These are phyloP conservation scores for Prunella vulgaris DNA, from an alignment of 257 asterid genomes.

Conservation along the genomic window DNA sequence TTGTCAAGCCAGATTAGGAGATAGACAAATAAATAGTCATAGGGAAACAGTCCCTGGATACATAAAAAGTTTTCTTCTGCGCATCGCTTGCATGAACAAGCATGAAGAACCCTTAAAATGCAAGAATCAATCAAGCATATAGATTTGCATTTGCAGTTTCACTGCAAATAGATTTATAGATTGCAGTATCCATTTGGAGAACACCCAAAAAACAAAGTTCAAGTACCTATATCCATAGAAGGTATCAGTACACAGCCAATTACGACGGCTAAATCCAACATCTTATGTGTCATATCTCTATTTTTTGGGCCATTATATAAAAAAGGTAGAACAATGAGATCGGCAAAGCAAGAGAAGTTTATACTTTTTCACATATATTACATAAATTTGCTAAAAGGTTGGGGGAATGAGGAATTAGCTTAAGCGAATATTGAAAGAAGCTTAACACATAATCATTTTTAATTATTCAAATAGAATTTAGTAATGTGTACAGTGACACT, in stretches of 20 bases:
- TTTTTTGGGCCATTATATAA: background rate
- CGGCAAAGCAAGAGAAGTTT: background rate
- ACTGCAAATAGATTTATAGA: background rate
- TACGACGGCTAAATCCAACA: conserved; percentile 13
- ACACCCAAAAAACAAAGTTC: background rate
- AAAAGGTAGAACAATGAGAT: background rate
- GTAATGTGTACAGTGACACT: conserved; percentile 19
- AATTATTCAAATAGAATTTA: conserved; percentile 5
- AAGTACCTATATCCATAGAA: background rate
- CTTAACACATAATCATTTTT: background rate
- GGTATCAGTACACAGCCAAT: background rate
- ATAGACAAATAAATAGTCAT: background rate
- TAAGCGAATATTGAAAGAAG: background rate
- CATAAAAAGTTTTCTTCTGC: background rate
- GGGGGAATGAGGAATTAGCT: background rate
- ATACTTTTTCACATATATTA: background rate
- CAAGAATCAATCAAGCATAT: background rate
- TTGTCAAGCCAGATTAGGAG: conserved; percentile 1
- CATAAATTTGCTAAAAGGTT: background rate
- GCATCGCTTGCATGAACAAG: background rate
- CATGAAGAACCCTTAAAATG: conserved; percentile 2
- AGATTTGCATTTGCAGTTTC: conserved; percentile 1
- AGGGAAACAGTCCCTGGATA: background rate
- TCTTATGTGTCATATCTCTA: background rate
- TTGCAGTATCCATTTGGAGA: background rate